Base-by-base conservation (phyloP, 768 basidiomycete genomes). In the Termitomyces sp. region DNA sequence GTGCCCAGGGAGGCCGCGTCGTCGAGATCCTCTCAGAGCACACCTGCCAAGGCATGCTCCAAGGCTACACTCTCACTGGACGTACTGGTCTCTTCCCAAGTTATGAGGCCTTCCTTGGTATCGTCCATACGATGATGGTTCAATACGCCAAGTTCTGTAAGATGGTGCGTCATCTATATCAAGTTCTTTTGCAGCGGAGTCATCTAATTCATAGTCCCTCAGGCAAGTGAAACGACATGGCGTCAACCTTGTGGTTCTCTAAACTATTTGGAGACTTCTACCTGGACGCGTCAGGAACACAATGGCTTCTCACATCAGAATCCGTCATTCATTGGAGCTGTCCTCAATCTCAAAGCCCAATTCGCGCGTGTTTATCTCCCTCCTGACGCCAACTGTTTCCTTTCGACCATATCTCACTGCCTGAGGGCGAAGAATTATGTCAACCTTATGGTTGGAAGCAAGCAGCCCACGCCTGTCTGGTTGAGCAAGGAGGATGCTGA, bases 261-360 rank as follows among this genome's bases (percentile, higher is more conserved):
- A 61, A 93, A 90, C 68, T 95, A 92, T 65, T 77, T 96, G 62
- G 91, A 94, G 71, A 94, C 92, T 1, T 88, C 87, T 6, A 94
- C 93, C 0, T 89, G 92, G 80, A 78, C 91, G 43, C 78, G 91
- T 26, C 91, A 90, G 67, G 89, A 90, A 59, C 89, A 94, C 70
- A 94, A 94, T 62, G 92, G 92, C 12, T 95, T 90, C 72, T 91
- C 89, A 15, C 91, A 94, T 64, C 90, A 94, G 67, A 88, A 91
- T 62, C 89, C 90, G 3, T 71, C 85, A 2, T 90, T 96, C 68
- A 93, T 96, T 62, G 87, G 89, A 21, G 87, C 89, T 0, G 80
- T 97, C n/a, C 79, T 95, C 56, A 82, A 85, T 63, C 72, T 95
- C 59, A 93, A 94, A 63, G 77, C 86, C 14, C 70, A 70, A 38